Evolutionary conservation across 495 filamentous ascomycete species (phyloP).

Genomic region (Talaromyces liani): DNA sequence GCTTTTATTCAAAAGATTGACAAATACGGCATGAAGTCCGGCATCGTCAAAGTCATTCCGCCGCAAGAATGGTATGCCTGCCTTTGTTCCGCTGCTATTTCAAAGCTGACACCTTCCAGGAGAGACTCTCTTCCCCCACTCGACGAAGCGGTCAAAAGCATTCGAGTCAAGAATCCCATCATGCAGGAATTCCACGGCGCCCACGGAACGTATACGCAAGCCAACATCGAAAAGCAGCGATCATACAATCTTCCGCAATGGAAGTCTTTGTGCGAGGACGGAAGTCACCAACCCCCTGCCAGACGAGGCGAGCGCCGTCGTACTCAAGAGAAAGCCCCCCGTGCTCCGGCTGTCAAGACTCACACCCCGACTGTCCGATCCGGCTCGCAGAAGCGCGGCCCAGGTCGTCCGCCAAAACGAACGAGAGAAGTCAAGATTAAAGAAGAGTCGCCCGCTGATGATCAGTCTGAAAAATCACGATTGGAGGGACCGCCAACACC

Average conservation of each 20-base stretch:
- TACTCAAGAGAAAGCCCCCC: slow-evolving; percentile 57
- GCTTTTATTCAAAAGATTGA: slow-evolving; percentile 82
- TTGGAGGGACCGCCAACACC: slow-evolving; percentile 45
- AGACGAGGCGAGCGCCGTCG: slow-evolving; percentile 80
- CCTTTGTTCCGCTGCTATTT: too few relatives aligned
- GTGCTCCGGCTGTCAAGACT: slow-evolving; percentile 26
- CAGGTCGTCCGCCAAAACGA: slow-evolving; percentile 32
- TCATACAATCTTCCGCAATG: slow-evolving; percentile 96
- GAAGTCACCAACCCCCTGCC: slow-evolving; percentile 94
- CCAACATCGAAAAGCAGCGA: slow-evolving; percentile 90
- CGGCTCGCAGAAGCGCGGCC: slow-evolving; percentile 38
- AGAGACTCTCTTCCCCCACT: slow-evolving; percentile 64
- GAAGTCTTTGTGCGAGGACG: slow-evolving; percentile 83
- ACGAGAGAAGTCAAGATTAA: slow-evolving; percentile 35
- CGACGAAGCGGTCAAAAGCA: slow-evolving; percentile 79
- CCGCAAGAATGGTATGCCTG: slow-evolving; percentile 76
- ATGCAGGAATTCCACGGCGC: slow-evolving; percentile 95
- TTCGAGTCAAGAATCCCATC: slow-evolving; percentile 93
- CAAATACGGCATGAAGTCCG: slow-evolving; percentile 92
- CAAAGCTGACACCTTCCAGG: slow-evolving; percentile 32
- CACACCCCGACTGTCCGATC: slow-evolving; percentile 19
- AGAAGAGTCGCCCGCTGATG: slow-evolving; percentile 37
- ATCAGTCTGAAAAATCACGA: slow-evolving; percentile 28
- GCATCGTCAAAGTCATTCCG: slow-evolving; percentile 92
- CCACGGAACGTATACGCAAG: slow-evolving; percentile 88